phyloP scores from a whole-genome alignment of 2,329 filamentous ascomycete genomes.

The Phoma sp. region DNA sequence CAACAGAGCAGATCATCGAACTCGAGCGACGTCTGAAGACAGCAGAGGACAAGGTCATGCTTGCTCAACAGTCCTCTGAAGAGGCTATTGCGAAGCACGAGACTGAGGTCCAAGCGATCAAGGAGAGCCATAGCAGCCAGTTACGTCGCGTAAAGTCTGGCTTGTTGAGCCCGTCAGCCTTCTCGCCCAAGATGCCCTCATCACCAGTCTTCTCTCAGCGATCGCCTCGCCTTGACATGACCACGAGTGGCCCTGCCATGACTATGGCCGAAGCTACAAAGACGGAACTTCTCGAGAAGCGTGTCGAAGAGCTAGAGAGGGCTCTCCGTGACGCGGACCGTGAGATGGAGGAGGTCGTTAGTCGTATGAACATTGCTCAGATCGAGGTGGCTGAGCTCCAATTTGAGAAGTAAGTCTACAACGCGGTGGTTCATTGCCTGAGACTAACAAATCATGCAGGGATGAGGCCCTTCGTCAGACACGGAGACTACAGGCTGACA shows the following conservation, averaged over 20 bases:
- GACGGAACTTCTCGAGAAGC: slow-evolving; percentile 76
- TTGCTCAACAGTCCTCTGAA: slow-evolving; percentile 85
- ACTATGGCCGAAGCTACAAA: slow-evolving; percentile 73
- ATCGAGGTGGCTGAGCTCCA: slow-evolving; percentile 84
- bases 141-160: slow-evolving; percentile 73
- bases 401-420: slow-evolving; percentile 62
- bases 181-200: slow-evolving; percentile 67
- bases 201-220: slow-evolving; percentile 68
- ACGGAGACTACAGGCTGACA: slow-evolving; percentile 70
- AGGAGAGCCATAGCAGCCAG: slow-evolving; percentile 78
- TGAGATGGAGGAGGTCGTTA: slow-evolving; percentile 85
- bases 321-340: slow-evolving; percentile 76
- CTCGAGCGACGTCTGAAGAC: slow-evolving; percentile 81
- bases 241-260: slow-evolving; percentile 66
- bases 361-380: slow-evolving; percentile 81
- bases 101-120: slow-evolving; percentile 78
- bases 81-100: slow-evolving; percentile 84
- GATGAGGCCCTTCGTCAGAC: slow-evolving; percentile 79
- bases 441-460: slow-evolving; percentile 46
- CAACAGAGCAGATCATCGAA: slow-evolving; percentile 80
- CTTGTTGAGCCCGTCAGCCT: slow-evolving; percentile 56
- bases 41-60: slow-evolving; percentile 83
- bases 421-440: neutral
- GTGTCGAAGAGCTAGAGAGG: slow-evolving; percentile 84
- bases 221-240: slow-evolving; percentile 67